Percentiles rank a stretch among this genome's conserved stretches.
Conservation (phyloP, 192 early-diverging fungal genomes). For the Spizellomyces punctatus region DNA sequence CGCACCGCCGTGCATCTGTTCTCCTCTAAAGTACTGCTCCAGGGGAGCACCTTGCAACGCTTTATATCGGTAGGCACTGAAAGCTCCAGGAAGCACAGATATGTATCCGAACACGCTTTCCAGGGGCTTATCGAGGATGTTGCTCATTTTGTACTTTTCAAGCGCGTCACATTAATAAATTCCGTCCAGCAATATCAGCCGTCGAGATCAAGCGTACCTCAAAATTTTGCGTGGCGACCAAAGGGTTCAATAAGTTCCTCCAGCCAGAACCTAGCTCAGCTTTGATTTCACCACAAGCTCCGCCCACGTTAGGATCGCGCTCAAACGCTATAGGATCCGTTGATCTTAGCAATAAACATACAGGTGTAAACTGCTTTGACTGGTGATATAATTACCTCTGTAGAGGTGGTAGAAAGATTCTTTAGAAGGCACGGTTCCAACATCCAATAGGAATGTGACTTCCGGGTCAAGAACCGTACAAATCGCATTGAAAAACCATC, state of each 20-base stretch:
- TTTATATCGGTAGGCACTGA: conserved; percentile 73
- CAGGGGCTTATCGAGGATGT: conserved; percentile 78
- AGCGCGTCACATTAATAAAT: conserved; percentile 32
- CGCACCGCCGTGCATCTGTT: conserved; percentile 60
- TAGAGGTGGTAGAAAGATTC: conserved; percentile 58
- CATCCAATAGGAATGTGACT: conserved; percentile 71
- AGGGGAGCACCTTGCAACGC: conserved; percentile 68
- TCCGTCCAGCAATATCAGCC: conserved; percentile 34
- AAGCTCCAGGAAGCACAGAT: conserved; percentile 80
- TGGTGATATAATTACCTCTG: conserved; percentile 27
- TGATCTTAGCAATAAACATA: background rate
- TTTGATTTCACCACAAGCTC: conserved; percentile 79
- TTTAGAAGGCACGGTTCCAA: conserved; percentile 71
- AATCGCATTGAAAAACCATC: conserved; percentile 80
- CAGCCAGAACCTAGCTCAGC: conserved; percentile 60
- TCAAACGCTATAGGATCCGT: conserved; percentile 52
- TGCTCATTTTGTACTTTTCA: conserved; percentile 64
- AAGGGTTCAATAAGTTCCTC: conserved; percentile 68
- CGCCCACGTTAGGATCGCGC: conserved; percentile 66
- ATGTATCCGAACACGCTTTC: conserved; percentile 79
- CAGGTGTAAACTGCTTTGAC: background rate
- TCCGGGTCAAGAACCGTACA: conserved; percentile 67
- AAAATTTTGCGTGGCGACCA: conserved; percentile 86
- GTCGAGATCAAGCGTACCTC: conserved; percentile 64
- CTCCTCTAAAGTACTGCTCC: conserved; percentile 71